These are phyloP conservation scores for Astrothelium subdiscretum DNA, from an alignment of 495 filamentous ascomycete species.

Conservation along the genomic window DNA sequence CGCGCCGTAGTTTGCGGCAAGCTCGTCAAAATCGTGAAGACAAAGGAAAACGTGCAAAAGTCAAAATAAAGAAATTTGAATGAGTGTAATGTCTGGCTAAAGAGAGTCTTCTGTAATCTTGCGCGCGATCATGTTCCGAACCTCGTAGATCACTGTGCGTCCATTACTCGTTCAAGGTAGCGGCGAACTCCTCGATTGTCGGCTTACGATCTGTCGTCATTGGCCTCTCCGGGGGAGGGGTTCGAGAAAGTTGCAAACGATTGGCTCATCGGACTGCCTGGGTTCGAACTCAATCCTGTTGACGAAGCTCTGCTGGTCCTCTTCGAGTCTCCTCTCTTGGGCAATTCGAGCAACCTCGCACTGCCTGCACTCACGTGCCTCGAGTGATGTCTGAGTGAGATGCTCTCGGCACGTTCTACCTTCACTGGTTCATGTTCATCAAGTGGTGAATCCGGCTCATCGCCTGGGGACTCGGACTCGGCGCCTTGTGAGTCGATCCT, in stretches of 20 bases:
- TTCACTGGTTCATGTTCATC: slow-evolving; percentile 9
- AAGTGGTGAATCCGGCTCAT: slow-evolving; percentile 19
- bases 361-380: slow-evolving; percentile 65
- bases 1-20: background rate
- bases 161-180: background rate
- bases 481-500: background rate
- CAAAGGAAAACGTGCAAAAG: background rate
- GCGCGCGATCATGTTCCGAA: background rate
- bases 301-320: background rate
- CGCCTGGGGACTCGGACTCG: background rate
- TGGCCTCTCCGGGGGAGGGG: background rate
- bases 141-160: background rate
- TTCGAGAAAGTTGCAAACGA: background rate
- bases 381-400: slow-evolving; percentile 47
- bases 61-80: background rate
- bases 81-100: background rate
- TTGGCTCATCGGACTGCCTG: background rate
- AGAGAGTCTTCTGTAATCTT: background rate
- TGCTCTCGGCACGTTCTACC: slow-evolving; percentile 48
- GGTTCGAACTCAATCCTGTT: background rate
- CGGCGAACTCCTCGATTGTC: background rate
- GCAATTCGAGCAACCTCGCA: slow-evolving; percentile 56
- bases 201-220: background rate
- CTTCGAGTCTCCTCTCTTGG: slow-evolving; percentile 12
- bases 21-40: background rate